Base-by-base conservation (phyloP, 345 rosid genomes). In the Balakata baccata region DNA sequence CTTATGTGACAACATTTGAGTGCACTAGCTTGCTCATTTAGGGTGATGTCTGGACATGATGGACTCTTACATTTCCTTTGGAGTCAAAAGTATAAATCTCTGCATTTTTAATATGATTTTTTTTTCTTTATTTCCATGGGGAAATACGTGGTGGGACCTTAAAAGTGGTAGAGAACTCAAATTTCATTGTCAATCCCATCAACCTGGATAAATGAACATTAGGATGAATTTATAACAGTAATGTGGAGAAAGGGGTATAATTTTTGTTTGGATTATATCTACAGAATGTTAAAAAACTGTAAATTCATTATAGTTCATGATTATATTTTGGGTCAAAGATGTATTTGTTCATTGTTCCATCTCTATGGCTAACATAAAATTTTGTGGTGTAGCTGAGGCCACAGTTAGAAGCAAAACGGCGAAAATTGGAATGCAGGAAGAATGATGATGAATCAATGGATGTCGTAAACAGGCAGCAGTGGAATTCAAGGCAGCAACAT, bases 341-440 rank as follows among this genome's bases (percentile, higher is more conserved):
- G 53, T 13, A 51, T 51, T 22, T 5, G 34, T 4, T 20, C 4
- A 18, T 25, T 37, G 38, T 29, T 66, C n/a, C 6, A 52, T 41
- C 5, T 22, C 10, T 46, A 3, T 49, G 22, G 62, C 50, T 60
- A 52, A 69, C 57, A 11, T 60, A 37, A 67, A 68, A 23, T 59
- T 29, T 8, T 52, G 74, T 1, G 69, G 49, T 69, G 78, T 77
- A 93, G 98, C 79, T 86, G 81, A 88, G 84, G 70, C 88, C 89
- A 20, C 89, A 70, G 41, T 74, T 86, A 62, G 76, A 77, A 6
- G 79, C 83, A 63, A 78, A 79, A 54, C 77, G 85, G 76, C 73
- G 67, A 81, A 89, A 84, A 82, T 61, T 69, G 41, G 65, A 51
- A 10, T 70, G 6, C 8, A 58, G 64, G 63, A 77, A 63, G 58